phyloP scores from a whole-genome alignment of 768 basidiomycete genomes.

The Pleurotus cornucopiae region DNA sequence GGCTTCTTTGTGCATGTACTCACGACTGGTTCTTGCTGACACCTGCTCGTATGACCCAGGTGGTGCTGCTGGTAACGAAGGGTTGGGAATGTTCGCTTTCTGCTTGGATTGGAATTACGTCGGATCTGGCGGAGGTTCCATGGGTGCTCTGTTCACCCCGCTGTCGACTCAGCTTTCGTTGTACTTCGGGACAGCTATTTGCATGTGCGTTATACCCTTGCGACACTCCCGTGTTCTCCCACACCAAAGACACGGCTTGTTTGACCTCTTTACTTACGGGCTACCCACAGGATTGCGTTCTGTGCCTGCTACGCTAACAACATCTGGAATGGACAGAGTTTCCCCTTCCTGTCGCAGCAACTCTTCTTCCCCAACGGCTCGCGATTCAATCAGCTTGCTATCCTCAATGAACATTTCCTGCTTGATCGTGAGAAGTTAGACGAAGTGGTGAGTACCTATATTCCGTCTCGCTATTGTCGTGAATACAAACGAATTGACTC shows the following conservation, averaged over 20 bases:
- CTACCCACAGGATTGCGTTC: conserved; percentile 33
- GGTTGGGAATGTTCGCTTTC: conserved; percentile 54
- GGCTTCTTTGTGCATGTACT: no score
- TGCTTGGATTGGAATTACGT: conserved; percentile 64
- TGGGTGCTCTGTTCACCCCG: conserved; percentile 47
- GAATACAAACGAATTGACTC: background rate
- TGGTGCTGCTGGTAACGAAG: conserved; percentile 60
- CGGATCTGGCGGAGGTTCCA: conserved; percentile 38
- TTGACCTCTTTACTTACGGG: background rate
- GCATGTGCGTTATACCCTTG: conserved; percentile 36
- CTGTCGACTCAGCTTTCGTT: conserved; percentile 49
- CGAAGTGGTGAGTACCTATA: conserved; percentile 26
- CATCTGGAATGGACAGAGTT: conserved; percentile 52
- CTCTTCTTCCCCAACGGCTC: conserved; percentile 44
- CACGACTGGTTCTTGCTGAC: background rate
- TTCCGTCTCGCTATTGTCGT: no score
- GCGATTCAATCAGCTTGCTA: conserved; percentile 45
- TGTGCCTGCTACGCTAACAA: conserved; percentile 42
- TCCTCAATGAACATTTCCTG: conserved; percentile 45
- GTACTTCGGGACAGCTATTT: conserved; percentile 45
- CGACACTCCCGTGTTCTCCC: background rate
- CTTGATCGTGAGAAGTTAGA: conserved; percentile 47
- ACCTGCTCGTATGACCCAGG: conserved; percentile 16
- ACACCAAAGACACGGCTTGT: conserved; percentile 1
- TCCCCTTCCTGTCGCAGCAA: conserved; percentile 49